A percentile compares a stretch with the other conserved stretches of the same genome.
These are phyloP conservation scores for Blastomyces parvus DNA, from an alignment of 2,329 filamentous ascomycete species.

Conservation along the genomic window DNA sequence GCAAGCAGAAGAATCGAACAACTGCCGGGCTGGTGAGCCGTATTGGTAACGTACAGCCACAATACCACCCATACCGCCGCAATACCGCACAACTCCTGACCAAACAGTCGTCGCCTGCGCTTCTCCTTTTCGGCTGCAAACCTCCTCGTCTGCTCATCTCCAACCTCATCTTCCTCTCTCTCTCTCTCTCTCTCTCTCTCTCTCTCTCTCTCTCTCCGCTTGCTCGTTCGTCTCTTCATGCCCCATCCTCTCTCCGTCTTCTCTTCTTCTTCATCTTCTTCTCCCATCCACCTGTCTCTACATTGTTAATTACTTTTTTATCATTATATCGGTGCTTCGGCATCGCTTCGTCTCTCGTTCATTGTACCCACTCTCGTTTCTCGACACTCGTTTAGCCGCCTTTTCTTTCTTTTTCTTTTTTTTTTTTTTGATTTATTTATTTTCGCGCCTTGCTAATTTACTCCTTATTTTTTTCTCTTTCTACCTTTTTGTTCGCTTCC, in stretches of 20 bases:
- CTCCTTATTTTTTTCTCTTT: conserved; percentile 17
- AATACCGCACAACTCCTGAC: background rate
- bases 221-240: background rate
- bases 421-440: conserved; percentile 18
- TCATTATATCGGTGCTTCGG: conserved; percentile 8
- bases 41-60: background rate
- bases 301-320: conserved; percentile 9
- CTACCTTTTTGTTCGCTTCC: background rate
- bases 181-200: background rate
- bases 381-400: conserved; percentile 14
- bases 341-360: conserved; percentile 6
- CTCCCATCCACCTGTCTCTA: conserved; percentile 5
- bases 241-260: background rate
- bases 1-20: too few relatives aligned
- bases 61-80: background rate
- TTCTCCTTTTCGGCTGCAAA: background rate
- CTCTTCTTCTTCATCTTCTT: conserved; percentile 5
- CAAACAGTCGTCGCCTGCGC: background rate
- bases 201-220: too few relatives aligned
- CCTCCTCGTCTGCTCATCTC: background rate
- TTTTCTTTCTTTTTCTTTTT: conserved; percentile 23
- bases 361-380: conserved; percentile 13
- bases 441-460: conserved; percentile 19
- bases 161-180: background rate
- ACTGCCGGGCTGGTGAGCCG: background rate